These are phyloP conservation scores for Neopestalotiopsis sp. DNA, from an alignment of 2,329 filamentous ascomycete genomes.

Conservation along the genomic window DNA sequence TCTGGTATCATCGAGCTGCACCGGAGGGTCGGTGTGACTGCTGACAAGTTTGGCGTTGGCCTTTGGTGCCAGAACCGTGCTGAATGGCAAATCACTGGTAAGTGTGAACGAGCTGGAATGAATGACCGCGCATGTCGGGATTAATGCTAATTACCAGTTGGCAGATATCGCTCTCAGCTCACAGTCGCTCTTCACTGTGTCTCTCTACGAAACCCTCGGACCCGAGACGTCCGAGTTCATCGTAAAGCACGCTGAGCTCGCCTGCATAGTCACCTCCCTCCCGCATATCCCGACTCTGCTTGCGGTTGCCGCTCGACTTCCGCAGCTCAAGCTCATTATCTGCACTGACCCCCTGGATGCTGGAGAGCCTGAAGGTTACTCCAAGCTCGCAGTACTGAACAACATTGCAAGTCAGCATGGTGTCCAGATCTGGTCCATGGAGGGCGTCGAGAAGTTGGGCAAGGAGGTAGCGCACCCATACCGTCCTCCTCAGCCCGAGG, in stretches of 20 bases:
- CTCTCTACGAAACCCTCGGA: conserved; percentile 94
- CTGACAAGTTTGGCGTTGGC: conserved; percentile 74
- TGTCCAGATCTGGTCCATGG: conserved; percentile 78
- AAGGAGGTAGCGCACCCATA: conserved; percentile 70
- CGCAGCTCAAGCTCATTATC: conserved; percentile 84
- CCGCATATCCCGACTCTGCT: conserved; percentile 82
- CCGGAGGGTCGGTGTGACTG: conserved; percentile 70
- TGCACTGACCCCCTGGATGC: conserved; percentile 82
- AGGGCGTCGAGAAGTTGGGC: conserved; percentile 82
- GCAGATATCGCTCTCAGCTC: conserved; percentile 85
- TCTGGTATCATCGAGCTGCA: conserved; percentile 85
- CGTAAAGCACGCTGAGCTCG: conserved; percentile 83
- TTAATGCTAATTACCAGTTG: conserved; percentile 19
- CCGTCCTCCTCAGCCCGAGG: conserved; percentile 73
- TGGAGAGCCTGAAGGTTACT: conserved; percentile 76
- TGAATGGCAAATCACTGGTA: conserved; percentile 85
- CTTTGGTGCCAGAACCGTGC: conserved; percentile 88
- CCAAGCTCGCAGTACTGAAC: conserved; percentile 80
- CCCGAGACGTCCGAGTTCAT: conserved; percentile 94
- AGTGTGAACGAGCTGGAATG: conserved; percentile 26
- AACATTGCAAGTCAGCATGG: conserved; percentile 75
- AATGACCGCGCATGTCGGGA: not conserved
- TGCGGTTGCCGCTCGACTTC: conserved; percentile 77
- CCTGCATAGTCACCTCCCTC: conserved; percentile 78
- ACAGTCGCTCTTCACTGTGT: conserved; percentile 87